Evolutionary conservation across 2,329 filamentous ascomycete species (phyloP).

Genomic region (Pyrenophora tritici-repentis): DNA sequence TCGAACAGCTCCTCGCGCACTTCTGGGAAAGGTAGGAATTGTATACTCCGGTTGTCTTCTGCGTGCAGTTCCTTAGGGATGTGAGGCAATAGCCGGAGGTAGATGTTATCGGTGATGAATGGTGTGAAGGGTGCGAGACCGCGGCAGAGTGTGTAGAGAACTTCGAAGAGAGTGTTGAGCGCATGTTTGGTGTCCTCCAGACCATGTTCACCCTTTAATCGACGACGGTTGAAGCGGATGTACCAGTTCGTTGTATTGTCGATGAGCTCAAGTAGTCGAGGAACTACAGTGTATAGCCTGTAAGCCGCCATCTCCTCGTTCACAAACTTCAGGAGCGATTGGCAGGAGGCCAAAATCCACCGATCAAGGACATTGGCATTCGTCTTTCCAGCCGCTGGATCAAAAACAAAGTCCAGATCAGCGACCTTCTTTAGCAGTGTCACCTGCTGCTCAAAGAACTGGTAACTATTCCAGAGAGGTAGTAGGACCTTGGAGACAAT

Average conservation of each 20-base stretch:
- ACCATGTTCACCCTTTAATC: constrained; percentile 88
- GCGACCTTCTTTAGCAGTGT: constrained; percentile 84
- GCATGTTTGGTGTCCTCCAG: constrained; percentile 86
- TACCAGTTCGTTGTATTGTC: constrained; percentile 99
- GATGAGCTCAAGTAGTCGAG: constrained; percentile 79
- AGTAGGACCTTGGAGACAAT: constrained; percentile 90
- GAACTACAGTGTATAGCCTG: constrained; percentile 82
- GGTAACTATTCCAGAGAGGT: constrained; percentile 94
- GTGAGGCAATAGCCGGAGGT: constrained; percentile 77
- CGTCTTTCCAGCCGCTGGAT: constrained; percentile 72
- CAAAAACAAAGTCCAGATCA: constrained; percentile 75
- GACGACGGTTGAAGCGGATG: constrained; percentile 89
- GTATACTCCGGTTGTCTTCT: constrained; percentile 81
- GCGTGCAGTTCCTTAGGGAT: constrained; percentile 74
- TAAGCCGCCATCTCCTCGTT: constrained; percentile 87
- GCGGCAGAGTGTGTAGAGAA: constrained; percentile 85
- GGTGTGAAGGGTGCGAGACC: constrained; percentile 93
- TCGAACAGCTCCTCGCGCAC: constrained; percentile 89
- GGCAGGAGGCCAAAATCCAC: constrained; percentile 92
- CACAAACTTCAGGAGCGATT: constrained; percentile 88
- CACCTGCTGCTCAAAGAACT: constrained; percentile 92
- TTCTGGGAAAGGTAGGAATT: constrained; percentile 89
- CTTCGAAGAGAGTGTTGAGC: constrained; percentile 91
- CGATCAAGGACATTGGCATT: constrained; percentile 94
- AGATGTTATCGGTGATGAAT: constrained; percentile 95